Base-by-base conservation (phyloP, 306 rosid genomes). In the Sechiopsis laciniata region DNA sequence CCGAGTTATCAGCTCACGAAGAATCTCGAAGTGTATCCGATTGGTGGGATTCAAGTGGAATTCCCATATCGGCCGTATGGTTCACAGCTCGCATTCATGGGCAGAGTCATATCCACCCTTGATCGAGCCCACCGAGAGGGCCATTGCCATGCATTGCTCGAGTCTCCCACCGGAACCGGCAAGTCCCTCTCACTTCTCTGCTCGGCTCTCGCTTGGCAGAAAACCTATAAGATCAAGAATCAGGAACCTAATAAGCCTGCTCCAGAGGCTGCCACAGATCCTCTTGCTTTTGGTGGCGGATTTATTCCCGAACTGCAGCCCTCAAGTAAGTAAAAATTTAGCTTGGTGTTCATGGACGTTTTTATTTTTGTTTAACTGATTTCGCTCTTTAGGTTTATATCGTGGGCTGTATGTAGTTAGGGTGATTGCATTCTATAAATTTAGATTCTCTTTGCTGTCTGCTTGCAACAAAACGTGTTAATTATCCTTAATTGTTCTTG, bases 111-210 rank as follows among this genome's bases (percentile, higher is more conserved):
- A 76, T 86, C 96, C 56, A 90, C 98, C 40, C 98, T 93, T 40
- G 85, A 88, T 73, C 93, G 85, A 52, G 95, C 96, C 40, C 88
- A 42, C 97, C 78, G 75, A n/a, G 92, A 92, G 75, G 96, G 95
- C 53, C 96, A 82, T 76, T 93, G 90, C 80, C 98, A 93, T 82
- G 98, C 98, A 2, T 73, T 93, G 73, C 93, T 93, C 22, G 98
- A 93, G 78, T 90, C 98, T 69, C 98, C 96, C 32, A 93, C 98
- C 0, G 98, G 98, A 10, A 88, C 96, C 16, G 98, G 98, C 16
- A 93, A 93, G 75, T 87, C 98, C 16, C 98, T 93, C 26, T 93
- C 98, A 2, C 98, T 93, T 74, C 89, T 93, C 6, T 93, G 98
- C 68, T 88, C 98, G 19, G 84, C 86, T 52, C 88, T 93, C 60